Conservation (phyloP, 352 stramenopile species). For the Phytopythium helicoides region DNA sequence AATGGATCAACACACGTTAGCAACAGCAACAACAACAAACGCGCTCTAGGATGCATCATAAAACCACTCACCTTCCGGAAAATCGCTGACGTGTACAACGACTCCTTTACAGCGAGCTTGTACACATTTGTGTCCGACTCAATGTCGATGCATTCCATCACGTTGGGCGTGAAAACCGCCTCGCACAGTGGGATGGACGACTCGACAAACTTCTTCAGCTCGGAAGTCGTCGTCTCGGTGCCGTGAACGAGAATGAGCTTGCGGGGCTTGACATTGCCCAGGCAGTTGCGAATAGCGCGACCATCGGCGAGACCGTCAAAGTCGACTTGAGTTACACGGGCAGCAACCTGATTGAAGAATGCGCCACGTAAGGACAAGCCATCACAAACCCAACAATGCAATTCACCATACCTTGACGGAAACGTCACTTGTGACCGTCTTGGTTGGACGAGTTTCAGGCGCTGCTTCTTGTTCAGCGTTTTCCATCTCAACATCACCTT, state of each 20-base stretch:
- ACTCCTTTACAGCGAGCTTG: constrained; percentile 87
- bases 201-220: constrained; percentile 85
- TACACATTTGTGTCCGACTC: constrained; percentile 90
- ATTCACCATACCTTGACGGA: constrained; percentile 42
- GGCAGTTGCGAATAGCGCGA: constrained; percentile 83
- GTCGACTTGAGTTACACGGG: constrained; percentile 78
- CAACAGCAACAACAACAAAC: background rate
- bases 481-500: constrained; percentile 72
- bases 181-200: constrained; percentile 81
- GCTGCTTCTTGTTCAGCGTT: constrained; percentile 54
- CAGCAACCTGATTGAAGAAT: constrained; percentile 45
- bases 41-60: too few relatives aligned
- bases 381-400: background rate
- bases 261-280: constrained; percentile 87
- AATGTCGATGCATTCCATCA: constrained; percentile 90
- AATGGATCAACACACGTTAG: constrained; percentile 1
- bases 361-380: background rate
- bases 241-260: constrained; percentile 88
- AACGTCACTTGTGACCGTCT: constrained; percentile 72
- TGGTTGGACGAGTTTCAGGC: constrained; percentile 71
- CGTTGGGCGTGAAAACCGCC: constrained; percentile 82
- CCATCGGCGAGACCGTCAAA: constrained; percentile 85
- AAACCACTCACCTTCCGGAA: constrained; percentile 79
- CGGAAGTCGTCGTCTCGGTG: constrained; percentile 73
- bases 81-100: constrained; percentile 76